Evolutionary conservation across 495 filamentous ascomycete species (phyloP).

Genomic region (Lophiotrema nucula): DNA sequence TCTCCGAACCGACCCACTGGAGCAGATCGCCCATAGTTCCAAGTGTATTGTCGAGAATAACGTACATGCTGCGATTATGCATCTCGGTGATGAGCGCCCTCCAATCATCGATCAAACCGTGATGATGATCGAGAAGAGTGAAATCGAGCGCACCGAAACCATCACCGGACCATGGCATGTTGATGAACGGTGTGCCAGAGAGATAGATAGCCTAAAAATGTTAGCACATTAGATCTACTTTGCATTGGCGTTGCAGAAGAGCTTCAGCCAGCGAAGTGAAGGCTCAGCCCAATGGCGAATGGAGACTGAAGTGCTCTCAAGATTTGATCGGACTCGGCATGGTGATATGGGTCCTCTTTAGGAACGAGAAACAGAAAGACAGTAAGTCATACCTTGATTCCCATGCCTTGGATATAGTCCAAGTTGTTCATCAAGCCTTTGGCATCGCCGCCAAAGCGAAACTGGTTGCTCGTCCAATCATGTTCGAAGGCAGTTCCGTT

Average conservation of each 20-base stretch:
- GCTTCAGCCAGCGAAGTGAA: no score
- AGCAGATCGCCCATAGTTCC: conserved; percentile 33
- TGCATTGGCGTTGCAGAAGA: no score
- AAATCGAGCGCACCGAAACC: conserved; percentile 65
- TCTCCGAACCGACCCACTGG: conserved; percentile 23
- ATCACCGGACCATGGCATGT: conserved; percentile 69
- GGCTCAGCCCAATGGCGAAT: no score
- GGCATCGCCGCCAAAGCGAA: conserved; percentile 73
- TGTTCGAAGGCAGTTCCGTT: conserved; percentile 71
- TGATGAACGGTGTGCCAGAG: conserved; percentile 67
- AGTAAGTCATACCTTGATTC: conserved; percentile 58
- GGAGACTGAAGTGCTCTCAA: no score
- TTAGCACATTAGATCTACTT: not conserved
- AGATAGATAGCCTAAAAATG: conserved; percentile 60
- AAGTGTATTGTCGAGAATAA: conserved; percentile 35
- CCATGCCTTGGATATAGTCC: conserved; percentile 74
- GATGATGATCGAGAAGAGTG: conserved; percentile 69
- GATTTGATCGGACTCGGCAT: no score
- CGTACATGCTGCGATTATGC: conserved; percentile 30
- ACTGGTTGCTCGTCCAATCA: conserved; percentile 65
- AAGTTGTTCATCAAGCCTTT: conserved; percentile 62
- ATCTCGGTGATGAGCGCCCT: conserved; percentile 63
- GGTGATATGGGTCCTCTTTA: not conserved
- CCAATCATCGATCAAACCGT: conserved; percentile 63
- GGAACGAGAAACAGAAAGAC: no score